These are phyloP conservation scores for Clohesyomyces aquaticus DNA, from an alignment of 495 filamentous ascomycete species.

Conservation along the genomic window DNA sequence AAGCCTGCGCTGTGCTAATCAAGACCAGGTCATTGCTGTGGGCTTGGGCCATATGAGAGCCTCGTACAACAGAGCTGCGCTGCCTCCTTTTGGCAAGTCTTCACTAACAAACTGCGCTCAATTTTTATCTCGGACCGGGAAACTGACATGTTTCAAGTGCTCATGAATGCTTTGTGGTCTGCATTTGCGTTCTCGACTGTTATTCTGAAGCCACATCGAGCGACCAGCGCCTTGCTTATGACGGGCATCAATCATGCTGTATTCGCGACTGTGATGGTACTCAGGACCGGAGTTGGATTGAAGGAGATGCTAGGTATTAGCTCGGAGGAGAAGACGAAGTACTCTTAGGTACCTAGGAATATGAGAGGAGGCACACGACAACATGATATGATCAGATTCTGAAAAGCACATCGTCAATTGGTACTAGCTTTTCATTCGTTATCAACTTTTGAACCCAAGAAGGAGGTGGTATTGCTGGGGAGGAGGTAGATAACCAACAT, in stretches of 20 bases:
- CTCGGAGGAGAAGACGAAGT: not conserved
- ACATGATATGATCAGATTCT: no score
- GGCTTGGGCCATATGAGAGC: conserved; percentile 18
- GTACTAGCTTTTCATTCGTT: no score
- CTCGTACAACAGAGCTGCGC: conserved; percentile 4
- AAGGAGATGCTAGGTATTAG: conserved; percentile 8
- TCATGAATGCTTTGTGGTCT: conserved; percentile 26
- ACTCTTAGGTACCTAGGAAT: not conserved
- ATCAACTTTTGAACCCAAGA: no score
- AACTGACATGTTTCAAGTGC: no score
- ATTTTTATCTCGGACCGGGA: no score
- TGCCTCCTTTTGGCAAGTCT: conserved; percentile 22
- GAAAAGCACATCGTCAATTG: no score
- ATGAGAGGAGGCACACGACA: no score
- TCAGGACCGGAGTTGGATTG: not conserved
- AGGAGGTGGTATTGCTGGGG: no score
- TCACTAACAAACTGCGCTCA: no score
- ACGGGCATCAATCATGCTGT: conserved; percentile 27
- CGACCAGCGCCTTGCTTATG: conserved; percentile 23
- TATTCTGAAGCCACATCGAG: conserved; percentile 13
- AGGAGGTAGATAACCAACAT: no score
- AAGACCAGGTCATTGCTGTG: conserved; percentile 11
- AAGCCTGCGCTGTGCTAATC: not conserved
- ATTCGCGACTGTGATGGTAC: conserved; percentile 16
- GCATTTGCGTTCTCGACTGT: conserved; percentile 20